Evolutionary conservation across 208 protist genomes (phyloP), one percentile per base, ranked within the genome.

Genomic region (Acanthamoeba royreba): DNA sequence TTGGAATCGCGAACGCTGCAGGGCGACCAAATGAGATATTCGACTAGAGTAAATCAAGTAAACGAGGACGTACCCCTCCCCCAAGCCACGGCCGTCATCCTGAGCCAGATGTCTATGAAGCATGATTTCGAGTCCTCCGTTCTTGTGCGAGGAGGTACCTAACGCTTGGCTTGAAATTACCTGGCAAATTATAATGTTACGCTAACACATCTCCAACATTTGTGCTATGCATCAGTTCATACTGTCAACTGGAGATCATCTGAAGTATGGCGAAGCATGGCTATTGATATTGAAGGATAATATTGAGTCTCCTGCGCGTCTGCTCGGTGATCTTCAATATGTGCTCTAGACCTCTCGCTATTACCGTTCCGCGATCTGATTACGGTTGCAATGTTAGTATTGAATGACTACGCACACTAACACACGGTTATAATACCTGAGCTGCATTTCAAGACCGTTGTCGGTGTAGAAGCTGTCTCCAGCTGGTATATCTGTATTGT

Each of bases 91-190:
- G 0, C 43, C 33, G 81, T 95, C 94, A 89, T 95, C 94, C 13
- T 79, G 42, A 4, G 46, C 0, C 2, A 95, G 47, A 1, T 49
- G 86, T 25, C 94, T 17, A 69, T 95, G 86, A 35, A 95, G n/a
- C 94, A 95, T 95, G 28, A 95, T 46, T 53, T 95, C 94, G 35
- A 95, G 31, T 22, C 35, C 46, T 35, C 93, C 93, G 31, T 49
- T 4, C 0, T 9, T 33, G 45, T 42, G 22, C 4, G 66, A 88
- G 11, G 58, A 52, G 55, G 52, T 72, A 28, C 94, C 94, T 22
- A 87, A 17, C 38, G 69, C 40, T 46, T 93, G 35, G 79, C 87
- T 92, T 9, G 72, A 42, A 40, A 92, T 83, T 15, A 95, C 40
- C 28, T 61, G 45, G n/a, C n/a, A n/a, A n/a, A n/a, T n/a, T n/a